These are phyloP conservation scores for Excoecaria cochinchinensis DNA, from an alignment of 345 rosid genomes.

Conservation along the genomic window DNA sequence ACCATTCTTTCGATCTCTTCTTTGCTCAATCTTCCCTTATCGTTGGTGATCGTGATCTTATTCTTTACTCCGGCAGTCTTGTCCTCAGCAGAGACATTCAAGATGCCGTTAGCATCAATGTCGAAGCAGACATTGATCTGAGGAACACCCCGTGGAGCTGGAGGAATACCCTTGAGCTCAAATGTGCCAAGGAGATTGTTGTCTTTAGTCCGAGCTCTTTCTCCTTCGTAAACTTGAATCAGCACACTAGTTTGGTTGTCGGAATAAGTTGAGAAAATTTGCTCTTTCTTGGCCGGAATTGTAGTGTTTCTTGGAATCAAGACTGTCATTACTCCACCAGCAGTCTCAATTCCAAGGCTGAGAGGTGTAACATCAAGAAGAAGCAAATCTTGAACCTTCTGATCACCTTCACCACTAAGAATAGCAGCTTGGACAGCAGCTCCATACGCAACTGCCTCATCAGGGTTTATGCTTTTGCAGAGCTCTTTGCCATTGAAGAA, in stretches of 20 bases:
- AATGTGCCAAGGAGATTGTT: constrained; percentile 19
- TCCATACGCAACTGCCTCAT: constrained; percentile 24
- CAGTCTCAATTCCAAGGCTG: constrained; percentile 24
- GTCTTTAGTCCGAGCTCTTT: constrained; percentile 18
- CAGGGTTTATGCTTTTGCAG: constrained; percentile 24
- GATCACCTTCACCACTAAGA: constrained; percentile 13
- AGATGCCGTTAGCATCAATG: constrained; percentile 15
- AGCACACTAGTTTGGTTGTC: constrained; percentile 23
- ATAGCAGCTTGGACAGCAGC: constrained; percentile 28
- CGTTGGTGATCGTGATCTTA: constrained; percentile 24
- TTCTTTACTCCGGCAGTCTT: constrained; percentile 28
- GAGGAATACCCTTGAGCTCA: constrained; percentile 20
- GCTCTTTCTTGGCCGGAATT: constrained; percentile 20
- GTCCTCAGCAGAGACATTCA: constrained; percentile 22
- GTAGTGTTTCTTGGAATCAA: constrained; percentile 19
- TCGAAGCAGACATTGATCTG: constrained; percentile 26
- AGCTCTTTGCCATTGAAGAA: constrained; percentile 24
- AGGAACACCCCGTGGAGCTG: constrained; percentile 19
- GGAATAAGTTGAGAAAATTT: constrained; percentile 15
- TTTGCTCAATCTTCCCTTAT: constrained; percentile 18
- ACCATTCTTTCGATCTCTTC: constrained; percentile 26
- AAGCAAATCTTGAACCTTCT: constrained; percentile 25
- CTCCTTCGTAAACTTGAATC: constrained; percentile 21
- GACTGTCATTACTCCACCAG: constrained; percentile 20
- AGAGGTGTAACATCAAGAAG: constrained; percentile 26